These are phyloP conservation scores for Cairneyella variabilis DNA, from an alignment of 495 filamentous ascomycete species.

Conservation along the genomic window DNA sequence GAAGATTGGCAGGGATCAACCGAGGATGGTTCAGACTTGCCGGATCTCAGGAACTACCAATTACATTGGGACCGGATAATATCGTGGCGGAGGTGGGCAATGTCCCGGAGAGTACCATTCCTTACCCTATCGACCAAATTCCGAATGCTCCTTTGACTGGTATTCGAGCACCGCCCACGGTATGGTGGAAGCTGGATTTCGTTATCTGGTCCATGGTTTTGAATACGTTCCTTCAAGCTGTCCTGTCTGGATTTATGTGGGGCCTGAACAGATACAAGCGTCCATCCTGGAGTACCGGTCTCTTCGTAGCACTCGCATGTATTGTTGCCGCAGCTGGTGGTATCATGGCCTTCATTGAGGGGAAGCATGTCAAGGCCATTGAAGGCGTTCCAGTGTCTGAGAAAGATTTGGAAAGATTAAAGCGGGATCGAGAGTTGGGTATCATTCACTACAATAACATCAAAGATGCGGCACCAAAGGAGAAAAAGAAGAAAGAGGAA, in stretches of 20 bases:
- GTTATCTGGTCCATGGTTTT: constrained; percentile 69
- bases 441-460: constrained; percentile 52
- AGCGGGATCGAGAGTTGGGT: constrained; percentile 42
- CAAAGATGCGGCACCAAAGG: constrained; percentile 46
- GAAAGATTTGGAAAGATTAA: constrained; percentile 40
- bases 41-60: constrained; percentile 47
- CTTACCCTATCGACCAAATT: constrained; percentile 51
- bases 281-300: constrained; percentile 69
- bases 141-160: constrained; percentile 59
- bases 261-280: constrained; percentile 64
- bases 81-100: constrained; percentile 34
- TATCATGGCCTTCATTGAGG: constrained; percentile 63
- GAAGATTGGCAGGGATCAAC: constrained; percentile 62
- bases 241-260: constrained; percentile 78
- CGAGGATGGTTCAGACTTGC: constrained; percentile 64
- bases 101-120: constrained; percentile 38
- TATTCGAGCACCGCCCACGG: constrained; percentile 58
- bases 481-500: constrained; percentile 30
- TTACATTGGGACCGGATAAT: constrained; percentile 39
- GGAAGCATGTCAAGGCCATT: constrained; percentile 58
- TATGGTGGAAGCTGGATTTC: constrained; percentile 74
- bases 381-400: constrained; percentile 55
- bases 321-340: constrained; percentile 67
- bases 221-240: constrained; percentile 73
- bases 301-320: constrained; percentile 68